Evolutionary conservation across 805 yeast species (phyloP).

Genomic region (Saccharomycopsis amapae): DNA sequence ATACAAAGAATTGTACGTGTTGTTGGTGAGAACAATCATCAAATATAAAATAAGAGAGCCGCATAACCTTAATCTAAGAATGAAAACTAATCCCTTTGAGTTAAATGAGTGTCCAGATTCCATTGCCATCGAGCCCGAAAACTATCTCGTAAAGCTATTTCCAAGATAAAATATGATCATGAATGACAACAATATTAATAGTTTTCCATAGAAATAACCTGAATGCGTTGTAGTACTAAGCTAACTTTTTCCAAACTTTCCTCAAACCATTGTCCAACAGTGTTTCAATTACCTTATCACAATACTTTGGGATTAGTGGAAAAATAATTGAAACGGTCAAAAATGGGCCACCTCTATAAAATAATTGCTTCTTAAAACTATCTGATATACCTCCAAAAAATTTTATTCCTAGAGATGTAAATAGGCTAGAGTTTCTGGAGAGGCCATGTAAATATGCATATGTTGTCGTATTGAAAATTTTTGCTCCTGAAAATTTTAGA

Average conservation of each 20-base stretch:
- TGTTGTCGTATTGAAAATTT: conserved; percentile 1
- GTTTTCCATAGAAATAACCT: neutral
- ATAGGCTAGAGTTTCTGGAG: too few species aligned
- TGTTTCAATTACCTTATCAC: conserved; percentile 7
- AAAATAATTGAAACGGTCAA: conserved; percentile 12
- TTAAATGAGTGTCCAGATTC: conserved; percentile 48
- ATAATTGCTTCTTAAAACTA: neutral
- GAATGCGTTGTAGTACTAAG: neutral
- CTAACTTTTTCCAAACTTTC: neutral
- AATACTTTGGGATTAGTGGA: conserved; percentile 11
- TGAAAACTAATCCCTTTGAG: conserved; percentile 46
- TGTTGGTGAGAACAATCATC: conserved; percentile 46
- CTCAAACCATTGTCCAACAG: neutral
- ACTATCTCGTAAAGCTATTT: conserved; percentile 31
- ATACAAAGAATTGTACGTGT: conserved; percentile 53
- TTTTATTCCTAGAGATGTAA: too few species aligned
- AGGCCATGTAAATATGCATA: too few species aligned
- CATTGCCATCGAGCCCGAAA: conserved; percentile 55
- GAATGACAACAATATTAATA: neutral
- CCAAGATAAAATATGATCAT: conserved; percentile 22
- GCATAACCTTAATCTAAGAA: conserved; percentile 25
- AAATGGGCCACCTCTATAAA: conserved; percentile 11
- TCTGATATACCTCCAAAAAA: too few species aligned
- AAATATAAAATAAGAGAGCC: conserved; percentile 45
- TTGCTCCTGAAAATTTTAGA: conserved; percentile 1